Evolutionary conservation across 495 filamentous ascomycete genomes (phyloP), one percentile per base, ranked within the genome.

Genomic region (Pseudoneurospora amorphoporcata): DNA sequence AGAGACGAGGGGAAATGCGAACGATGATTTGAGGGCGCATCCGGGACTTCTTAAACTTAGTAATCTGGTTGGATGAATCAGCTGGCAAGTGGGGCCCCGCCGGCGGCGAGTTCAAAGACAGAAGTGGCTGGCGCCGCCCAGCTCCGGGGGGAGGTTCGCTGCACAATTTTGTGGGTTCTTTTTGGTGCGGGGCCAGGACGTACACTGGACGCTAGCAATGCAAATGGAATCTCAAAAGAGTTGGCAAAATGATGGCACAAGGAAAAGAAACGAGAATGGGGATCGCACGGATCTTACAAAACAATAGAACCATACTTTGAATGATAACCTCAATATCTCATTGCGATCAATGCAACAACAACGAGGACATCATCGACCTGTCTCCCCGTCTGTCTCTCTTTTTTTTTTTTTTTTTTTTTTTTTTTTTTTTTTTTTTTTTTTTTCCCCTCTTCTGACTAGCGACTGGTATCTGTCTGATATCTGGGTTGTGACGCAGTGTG

Each of bases 31-130:
- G 81, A 81, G 81, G 79, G 80, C 70, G 76, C 77, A 74, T 69
- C 43, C 76, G 72, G 72, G 78, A 77, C 53, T 76, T 76, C 79
- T 81, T 81, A 79, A 81, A 80, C 79, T 73, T 71, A 43, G 73
- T 47, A 73, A 73, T 81, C 77, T 83, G 81, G 81, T 81, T 83
- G 80, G 81, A 80, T 82, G 81, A 82, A 77, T 81, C 79, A 83
- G 79, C 80, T 75, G 69, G 69, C 19, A 38, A 76, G 75, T 78
- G 77, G 77, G 75, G 72, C 78, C 70, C 71, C 39, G 53, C 43
- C 41, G 45, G 71, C 69, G 69, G 76, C 71, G 72, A 70, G 37
- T 23, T 45, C 43, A 69, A 40, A 69, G 45, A 42, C 61, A 40
- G 23, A 23, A 71, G 77, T 77, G 75, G 77, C 78, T 80, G 77